Evolutionary conservation across 345 rosid species (phyloP).

Genomic region (Garcia nutans): DNA sequence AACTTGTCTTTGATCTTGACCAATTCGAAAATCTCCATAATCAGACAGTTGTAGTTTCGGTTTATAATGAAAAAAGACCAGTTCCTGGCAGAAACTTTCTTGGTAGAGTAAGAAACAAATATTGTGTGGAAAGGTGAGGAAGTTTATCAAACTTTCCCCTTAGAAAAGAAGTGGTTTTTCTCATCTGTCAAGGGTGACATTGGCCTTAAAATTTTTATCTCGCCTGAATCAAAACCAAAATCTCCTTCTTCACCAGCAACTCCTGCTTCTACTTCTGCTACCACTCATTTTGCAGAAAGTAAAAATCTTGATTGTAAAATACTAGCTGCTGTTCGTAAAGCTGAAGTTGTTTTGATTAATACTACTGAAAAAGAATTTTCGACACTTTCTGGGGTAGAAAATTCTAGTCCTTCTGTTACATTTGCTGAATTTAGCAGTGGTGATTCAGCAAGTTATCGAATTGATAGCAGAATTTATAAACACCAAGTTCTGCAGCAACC

Average conservation of each 20-base stretch:
- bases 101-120: slow-evolving; percentile 45
- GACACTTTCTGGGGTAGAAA: slow-evolving; percentile 7
- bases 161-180: slow-evolving; percentile 45
- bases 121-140: slow-evolving; percentile 49
- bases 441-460: not conserved
- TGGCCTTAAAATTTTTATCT: slow-evolving; percentile 45
- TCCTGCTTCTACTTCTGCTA: no score
- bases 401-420: not conserved
- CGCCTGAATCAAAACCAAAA: slow-evolving; percentile 28
- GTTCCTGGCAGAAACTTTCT: slow-evolving; percentile 46
- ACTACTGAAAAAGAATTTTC: slow-evolving; percentile 21
- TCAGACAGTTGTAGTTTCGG: slow-evolving; percentile 40
- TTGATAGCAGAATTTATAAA: slow-evolving; percentile 9
- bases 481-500: slow-evolving; percentile 37
- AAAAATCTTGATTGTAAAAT: slow-evolving; percentile 13
- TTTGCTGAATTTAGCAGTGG: not conserved
- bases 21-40: slow-evolving; percentile 21
- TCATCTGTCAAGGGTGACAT: slow-evolving; percentile 55
- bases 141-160: slow-evolving; percentile 45
- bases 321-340: slow-evolving; percentile 18
- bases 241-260: not conserved
- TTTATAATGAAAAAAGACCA: slow-evolving; percentile 48
- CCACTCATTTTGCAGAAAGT: slow-evolving; percentile 9
- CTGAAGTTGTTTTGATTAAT: slow-evolving; percentile 18
- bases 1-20: slow-evolving; percentile 44